phyloP scores from a whole-genome alignment of 2,329 filamentous ascomycete species.

The Chrysoporthe puriensis region DNA sequence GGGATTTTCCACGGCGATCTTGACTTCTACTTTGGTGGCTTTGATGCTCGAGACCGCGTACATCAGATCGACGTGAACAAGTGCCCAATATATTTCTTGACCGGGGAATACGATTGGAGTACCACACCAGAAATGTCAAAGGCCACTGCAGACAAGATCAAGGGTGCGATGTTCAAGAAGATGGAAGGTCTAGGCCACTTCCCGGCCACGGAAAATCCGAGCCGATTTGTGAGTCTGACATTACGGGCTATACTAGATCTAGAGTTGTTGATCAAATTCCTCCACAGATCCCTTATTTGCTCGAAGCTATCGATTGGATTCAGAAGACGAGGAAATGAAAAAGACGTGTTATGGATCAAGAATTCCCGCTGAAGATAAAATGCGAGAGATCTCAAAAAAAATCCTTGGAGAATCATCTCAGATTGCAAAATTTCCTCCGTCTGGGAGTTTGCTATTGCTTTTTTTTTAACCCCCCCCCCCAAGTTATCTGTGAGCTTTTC shows the following conservation, averaged over 20 bases:
- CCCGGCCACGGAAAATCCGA: constrained; percentile 23
- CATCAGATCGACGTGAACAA: constrained; percentile 49
- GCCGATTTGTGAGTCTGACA: constrained; percentile 13
- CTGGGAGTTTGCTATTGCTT: no score
- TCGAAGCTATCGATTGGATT: constrained; percentile 6
- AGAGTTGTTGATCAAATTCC: no score
- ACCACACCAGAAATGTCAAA: constrained; percentile 26
- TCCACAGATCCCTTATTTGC: background rate
- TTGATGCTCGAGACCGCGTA: constrained; percentile 50
- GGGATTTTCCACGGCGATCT: constrained; percentile 53
- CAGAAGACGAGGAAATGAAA: background rate
- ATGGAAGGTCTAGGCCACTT: constrained; percentile 26
- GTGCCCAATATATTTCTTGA: constrained; percentile 55
- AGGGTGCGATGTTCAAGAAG: constrained; percentile 19
- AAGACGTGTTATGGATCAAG: no score
- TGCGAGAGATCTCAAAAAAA: no score
- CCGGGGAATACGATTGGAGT: constrained; percentile 31
- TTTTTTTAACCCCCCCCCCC: no score
- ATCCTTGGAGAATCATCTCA: no score
- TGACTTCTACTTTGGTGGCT: constrained; percentile 56
- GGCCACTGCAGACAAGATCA: constrained; percentile 25
- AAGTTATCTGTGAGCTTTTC: no score
- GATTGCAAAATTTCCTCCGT: no score
- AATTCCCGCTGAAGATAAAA: background rate
- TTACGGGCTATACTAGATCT: no score